A percentile compares a stretch with the other conserved stretches of the same genome.
phyloP scores from a whole-genome alignment of 768 basidiomycete species.

The Boletus coccyginus region DNA sequence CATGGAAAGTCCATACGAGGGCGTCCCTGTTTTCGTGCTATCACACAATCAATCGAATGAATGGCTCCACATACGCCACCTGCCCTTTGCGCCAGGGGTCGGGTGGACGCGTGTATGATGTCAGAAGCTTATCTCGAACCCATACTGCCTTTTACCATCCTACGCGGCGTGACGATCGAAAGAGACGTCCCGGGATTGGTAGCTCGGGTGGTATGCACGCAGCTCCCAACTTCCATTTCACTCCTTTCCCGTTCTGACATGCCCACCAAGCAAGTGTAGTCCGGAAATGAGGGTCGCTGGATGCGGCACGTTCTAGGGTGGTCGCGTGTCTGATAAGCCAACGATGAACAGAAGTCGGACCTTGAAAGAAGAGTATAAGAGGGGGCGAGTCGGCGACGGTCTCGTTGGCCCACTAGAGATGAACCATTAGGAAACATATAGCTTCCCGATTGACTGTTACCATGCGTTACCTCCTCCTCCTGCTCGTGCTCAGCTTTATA shows the following conservation, averaged over 20 bases:
- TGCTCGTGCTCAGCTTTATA: constrained; percentile 29
- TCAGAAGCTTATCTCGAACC: background rate
- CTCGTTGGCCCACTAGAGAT: constrained; percentile 27
- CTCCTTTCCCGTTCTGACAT: background rate
- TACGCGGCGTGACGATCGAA: constrained; percentile 11
- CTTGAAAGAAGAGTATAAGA: constrained; percentile 28
- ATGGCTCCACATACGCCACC: background rate
- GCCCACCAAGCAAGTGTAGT: constrained; percentile 1
- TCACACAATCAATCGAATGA: background rate
- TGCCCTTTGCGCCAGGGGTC: background rate
- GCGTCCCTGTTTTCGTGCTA: background rate
- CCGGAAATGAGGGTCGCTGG: constrained; percentile 23
- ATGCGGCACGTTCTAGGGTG: constrained; percentile 24
- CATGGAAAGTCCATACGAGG: background rate
- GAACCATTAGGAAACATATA: constrained; percentile 22
- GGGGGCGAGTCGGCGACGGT: background rate
- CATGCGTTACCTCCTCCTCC: constrained; percentile 29
- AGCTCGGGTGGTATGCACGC: constrained; percentile 4
- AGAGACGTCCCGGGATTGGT: background rate
- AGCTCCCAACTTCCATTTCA: constrained; percentile 18
- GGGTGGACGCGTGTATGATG: background rate
- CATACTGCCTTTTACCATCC: background rate
- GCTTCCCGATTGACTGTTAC: background rate
- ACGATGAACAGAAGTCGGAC: constrained; percentile 14
- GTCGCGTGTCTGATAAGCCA: constrained; percentile 17